Conservation (phyloP, 2,329 filamentous ascomycete species). For the Colletotrichum limetticola region DNA sequence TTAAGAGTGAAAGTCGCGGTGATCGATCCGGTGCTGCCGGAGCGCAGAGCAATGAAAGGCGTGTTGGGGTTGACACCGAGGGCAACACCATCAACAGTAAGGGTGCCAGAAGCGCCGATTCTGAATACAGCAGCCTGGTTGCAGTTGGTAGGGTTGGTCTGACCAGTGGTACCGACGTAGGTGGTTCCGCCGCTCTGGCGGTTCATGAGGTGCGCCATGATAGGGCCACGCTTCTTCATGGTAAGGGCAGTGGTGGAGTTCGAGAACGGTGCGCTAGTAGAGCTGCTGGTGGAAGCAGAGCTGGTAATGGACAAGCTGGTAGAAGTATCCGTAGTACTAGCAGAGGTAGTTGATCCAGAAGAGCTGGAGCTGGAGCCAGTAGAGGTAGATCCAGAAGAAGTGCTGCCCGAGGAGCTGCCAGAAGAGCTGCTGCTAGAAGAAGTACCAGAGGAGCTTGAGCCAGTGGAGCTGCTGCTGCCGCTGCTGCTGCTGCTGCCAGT, state of each 20-base stretch:
- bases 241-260: not conserved
- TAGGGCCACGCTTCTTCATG: not conserved
- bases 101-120: not conserved
- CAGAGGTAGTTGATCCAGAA: not conserved
- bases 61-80: not conserved
- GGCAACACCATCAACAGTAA: constrained; percentile 3
- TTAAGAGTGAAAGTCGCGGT: constrained; percentile 4
- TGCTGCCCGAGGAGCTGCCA: not conserved
- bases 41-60: not conserved
- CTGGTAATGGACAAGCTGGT: not conserved
- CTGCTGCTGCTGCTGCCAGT: not conserved
- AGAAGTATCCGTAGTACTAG: no score
- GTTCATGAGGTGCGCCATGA: not conserved
- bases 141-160: constrained; percentile 19
- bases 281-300: not conserved
- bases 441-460: not conserved
- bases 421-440: not conserved
- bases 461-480: not conserved
- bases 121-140: constrained; percentile 18
- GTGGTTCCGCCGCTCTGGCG: constrained; percentile 5
- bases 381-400: not conserved
- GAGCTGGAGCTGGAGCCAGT: not conserved
- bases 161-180: constrained; percentile 5
- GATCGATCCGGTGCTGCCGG: constrained; percentile 10
- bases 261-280: not conserved